A percentile compares a stretch with the other conserved stretches of the same genome.
Evolutionary conservation across 306 rosid genomes (phyloP).

Genomic region (Carpinus fangiana): DNA sequence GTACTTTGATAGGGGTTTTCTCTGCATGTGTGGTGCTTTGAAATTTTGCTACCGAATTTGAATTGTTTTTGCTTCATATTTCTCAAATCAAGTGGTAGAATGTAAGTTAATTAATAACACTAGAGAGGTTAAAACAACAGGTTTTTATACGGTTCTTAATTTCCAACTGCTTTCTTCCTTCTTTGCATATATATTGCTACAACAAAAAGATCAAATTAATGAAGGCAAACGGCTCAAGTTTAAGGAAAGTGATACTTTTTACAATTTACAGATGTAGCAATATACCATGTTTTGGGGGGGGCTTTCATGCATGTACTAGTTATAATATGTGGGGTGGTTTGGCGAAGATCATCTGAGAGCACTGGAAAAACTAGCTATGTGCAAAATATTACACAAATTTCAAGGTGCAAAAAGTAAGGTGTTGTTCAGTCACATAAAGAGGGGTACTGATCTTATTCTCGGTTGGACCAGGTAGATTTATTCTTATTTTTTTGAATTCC

Average conservation of each 20-base stretch:
- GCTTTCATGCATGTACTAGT: not conserved
- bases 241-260: not conserved
- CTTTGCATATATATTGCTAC: not conserved
- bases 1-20: not conserved
- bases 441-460: constrained; percentile 15
- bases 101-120: not conserved
- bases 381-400: constrained; percentile 27
- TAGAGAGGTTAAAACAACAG: not conserved
- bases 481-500: constrained; percentile 34
- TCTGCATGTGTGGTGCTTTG: not conserved
- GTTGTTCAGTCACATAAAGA: constrained; percentile 40
- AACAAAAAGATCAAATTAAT: not conserved
- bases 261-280: not conserved
- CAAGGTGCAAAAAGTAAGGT: constrained; percentile 31
- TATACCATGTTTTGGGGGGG: not conserved
- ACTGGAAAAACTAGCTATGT: constrained; percentile 30
- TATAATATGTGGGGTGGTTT: not conserved
- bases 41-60: not conserved
- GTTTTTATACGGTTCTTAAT: not conserved
- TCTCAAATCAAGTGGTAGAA: not conserved
- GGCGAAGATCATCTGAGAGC: constrained; percentile 17
- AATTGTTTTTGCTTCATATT: not conserved
- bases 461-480: constrained; percentile 22
- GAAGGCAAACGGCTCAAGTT: not conserved
- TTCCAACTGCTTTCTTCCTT: not conserved